These are phyloP conservation scores for Phaeosphaeria sp. DNA, from an alignment of 2,329 filamentous ascomycete genomes.

Conservation along the genomic window DNA sequence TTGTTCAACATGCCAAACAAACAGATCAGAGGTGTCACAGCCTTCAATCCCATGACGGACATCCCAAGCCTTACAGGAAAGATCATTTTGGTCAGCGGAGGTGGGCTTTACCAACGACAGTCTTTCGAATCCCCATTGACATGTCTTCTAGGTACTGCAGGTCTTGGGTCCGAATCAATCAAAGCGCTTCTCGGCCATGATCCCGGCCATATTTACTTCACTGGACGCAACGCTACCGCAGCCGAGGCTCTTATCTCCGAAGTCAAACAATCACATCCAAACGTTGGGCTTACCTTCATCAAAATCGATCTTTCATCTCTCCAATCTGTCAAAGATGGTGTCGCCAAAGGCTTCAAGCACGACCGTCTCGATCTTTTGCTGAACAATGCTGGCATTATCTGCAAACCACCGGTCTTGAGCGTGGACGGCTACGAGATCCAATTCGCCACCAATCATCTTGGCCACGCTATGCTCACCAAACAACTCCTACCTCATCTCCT, in stretches of 20 bases:
- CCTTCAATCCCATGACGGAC: slow-evolving; percentile 22
- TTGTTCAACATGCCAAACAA: not conserved
- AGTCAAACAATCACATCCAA: slow-evolving; percentile 38
- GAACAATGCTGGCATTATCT: slow-evolving; percentile 52
- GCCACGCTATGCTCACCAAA: slow-evolving; percentile 52
- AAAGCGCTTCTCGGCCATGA: slow-evolving; percentile 50
- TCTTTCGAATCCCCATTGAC: not conserved
- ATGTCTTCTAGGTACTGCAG: slow-evolving; percentile 46
- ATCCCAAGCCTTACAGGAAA: slow-evolving; percentile 28
- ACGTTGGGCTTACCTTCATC: not conserved
- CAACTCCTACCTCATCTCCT: slow-evolving; percentile 50
- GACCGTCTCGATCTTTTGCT: slow-evolving; percentile 51
- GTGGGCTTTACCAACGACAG: slow-evolving; percentile 1
- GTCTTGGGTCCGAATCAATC: slow-evolving; percentile 52
- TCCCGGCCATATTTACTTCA: slow-evolving; percentile 52
- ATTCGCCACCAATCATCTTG: slow-evolving; percentile 57
- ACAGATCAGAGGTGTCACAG: not conserved
- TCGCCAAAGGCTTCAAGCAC: not conserved
- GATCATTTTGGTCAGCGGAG: slow-evolving; percentile 32
- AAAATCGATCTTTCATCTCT: not conserved
- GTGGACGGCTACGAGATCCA: slow-evolving; percentile 56
- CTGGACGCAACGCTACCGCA: slow-evolving; percentile 46
- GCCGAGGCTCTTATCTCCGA: slow-evolving; percentile 43
- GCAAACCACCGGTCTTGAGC: slow-evolving; percentile 37
- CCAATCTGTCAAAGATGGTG: not conserved